phyloP scores from a whole-genome alignment of 495 filamentous ascomycete genomes.

The Penicillium argentinense region DNA sequence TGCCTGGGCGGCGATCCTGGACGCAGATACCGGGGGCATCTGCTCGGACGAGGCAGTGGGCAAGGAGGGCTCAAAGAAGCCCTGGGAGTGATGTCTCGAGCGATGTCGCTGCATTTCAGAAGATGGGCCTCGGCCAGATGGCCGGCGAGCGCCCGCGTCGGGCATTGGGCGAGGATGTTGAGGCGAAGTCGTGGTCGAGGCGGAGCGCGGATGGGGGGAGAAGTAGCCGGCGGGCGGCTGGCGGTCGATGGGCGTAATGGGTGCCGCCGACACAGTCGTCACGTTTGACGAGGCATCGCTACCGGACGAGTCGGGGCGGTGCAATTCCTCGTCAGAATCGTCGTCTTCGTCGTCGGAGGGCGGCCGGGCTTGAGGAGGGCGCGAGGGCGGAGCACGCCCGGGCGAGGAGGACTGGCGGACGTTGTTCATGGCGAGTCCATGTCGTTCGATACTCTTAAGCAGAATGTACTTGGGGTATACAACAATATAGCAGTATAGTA shows the following conservation, averaged over 20 bases:
- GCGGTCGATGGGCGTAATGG: slow-evolving; percentile 26
- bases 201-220: slow-evolving; percentile 38
- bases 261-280: slow-evolving; percentile 42
- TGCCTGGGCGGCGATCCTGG: slow-evolving; percentile 87
- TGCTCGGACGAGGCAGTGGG: slow-evolving; percentile 63
- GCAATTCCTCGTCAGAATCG: slow-evolving; percentile 38
- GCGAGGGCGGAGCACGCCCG: slow-evolving; percentile 25
- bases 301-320: slow-evolving; percentile 47
- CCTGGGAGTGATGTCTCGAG: slow-evolving; percentile 71
- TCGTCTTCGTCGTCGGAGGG: slow-evolving; percentile 24
- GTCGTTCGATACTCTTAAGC: too few relatives aligned
- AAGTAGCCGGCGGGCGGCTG: slow-evolving; percentile 28
- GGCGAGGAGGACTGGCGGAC: slow-evolving; percentile 33
- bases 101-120: slow-evolving; percentile 43
- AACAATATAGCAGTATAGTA: too few relatives aligned
- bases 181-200: slow-evolving; percentile 27
- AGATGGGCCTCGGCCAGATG: slow-evolving; percentile 41
- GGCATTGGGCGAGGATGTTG: slow-evolving; percentile 41
- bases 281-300: slow-evolving; percentile 56
- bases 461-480: too few relatives aligned
- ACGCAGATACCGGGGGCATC: slow-evolving; percentile 62
- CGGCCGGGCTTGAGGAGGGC: slow-evolving; percentile 20
- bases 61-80: slow-evolving; percentile 84
- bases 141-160: slow-evolving; percentile 39
- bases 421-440: slow-evolving; percentile 23